These are phyloP conservation scores for Trametes gibbosa DNA, from an alignment of 768 basidiomycete genomes.

Conservation along the genomic window DNA sequence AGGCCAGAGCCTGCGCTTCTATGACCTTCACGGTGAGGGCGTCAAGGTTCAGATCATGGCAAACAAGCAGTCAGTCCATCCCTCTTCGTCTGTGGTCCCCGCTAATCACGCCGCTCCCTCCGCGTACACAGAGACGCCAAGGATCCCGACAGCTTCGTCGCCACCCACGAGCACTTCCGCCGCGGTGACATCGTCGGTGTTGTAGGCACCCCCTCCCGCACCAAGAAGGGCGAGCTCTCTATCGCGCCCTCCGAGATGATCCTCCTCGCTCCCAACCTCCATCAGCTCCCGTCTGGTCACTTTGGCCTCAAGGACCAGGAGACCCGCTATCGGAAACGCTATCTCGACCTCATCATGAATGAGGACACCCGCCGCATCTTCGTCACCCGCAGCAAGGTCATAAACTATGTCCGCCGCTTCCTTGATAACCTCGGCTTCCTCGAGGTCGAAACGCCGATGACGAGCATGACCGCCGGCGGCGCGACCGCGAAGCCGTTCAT, in stretches of 20 bases:
- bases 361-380: conserved; percentile 88
- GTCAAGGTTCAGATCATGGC: conserved; percentile 95
- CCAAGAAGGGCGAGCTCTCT: conserved; percentile 93
- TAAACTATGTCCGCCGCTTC: conserved; percentile 92
- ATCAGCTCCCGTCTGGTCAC: conserved; percentile 90
- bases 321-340: conserved; percentile 96
- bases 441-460: conserved; percentile 99
- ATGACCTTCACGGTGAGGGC: conserved; percentile 92
- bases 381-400: conserved; percentile 81
- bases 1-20: conserved; percentile 85
- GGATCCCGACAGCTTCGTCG: conserved; percentile 61
- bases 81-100: no score
- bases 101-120: no score
- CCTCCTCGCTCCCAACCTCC: conserved; percentile 93
- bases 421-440: conserved; percentile 91
- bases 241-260: conserved; percentile 78
- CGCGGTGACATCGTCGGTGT: conserved; percentile 97
- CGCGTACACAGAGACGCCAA: conserved; percentile 51
- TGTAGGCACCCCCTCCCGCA: conserved; percentile 82
- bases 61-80: conserved; percentile 61
- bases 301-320: conserved; percentile 98
- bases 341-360: conserved; percentile 96
- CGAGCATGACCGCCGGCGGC: conserved; percentile 92
- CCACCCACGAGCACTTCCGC: conserved; percentile 81
- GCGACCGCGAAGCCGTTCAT: conserved; percentile 99